A percentile compares a stretch with the other conserved stretches of the same genome.
These are phyloP conservation scores for Diplocarpon mali DNA, from an alignment of 2,329 filamentous ascomycete genomes.

Conservation along the genomic window DNA sequence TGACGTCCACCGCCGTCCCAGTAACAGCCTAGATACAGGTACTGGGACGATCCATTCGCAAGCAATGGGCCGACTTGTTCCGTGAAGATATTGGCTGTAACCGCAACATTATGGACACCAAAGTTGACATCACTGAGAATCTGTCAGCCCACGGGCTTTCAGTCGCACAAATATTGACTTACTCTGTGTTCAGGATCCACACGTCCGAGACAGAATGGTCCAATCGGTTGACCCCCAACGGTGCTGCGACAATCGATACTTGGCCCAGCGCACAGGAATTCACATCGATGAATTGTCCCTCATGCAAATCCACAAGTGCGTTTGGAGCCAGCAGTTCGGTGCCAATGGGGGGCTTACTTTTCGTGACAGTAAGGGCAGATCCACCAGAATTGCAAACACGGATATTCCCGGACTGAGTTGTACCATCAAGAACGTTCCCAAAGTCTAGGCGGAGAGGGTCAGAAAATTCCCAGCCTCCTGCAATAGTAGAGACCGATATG, in stretches of 20 bases:
- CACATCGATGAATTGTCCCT: slow-evolving; percentile 27
- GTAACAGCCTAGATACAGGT: slow-evolving; percentile 32
- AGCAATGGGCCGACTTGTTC: slow-evolving; percentile 30
- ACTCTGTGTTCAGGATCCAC: slow-evolving; percentile 33
- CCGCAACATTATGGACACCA: slow-evolving; percentile 29
- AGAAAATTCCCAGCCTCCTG: slow-evolving; percentile 27
- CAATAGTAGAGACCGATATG: slow-evolving; percentile 28
- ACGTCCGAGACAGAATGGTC: slow-evolving; percentile 23
- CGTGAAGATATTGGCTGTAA: slow-evolving; percentile 27
- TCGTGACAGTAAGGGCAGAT: slow-evolving; percentile 29
- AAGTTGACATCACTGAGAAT: slow-evolving; percentile 28
- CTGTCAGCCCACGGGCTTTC: background rate
- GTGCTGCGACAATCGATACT: slow-evolving; percentile 26
- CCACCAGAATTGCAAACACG: slow-evolving; percentile 31
- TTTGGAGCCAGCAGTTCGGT: slow-evolving; percentile 28
- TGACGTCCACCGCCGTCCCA: slow-evolving; percentile 29
- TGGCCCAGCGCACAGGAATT: slow-evolving; percentile 26
- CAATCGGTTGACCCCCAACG: slow-evolving; percentile 25
- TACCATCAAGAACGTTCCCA: slow-evolving; percentile 27
- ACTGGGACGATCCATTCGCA: slow-evolving; percentile 23
- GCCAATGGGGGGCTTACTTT: slow-evolving; percentile 29
- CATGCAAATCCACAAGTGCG: slow-evolving; percentile 26
- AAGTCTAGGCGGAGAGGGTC: slow-evolving; percentile 24
- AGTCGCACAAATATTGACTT: background rate
- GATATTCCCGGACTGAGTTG: slow-evolving; percentile 24